These are phyloP conservation scores for Blepharisma stoltei DNA, from an alignment of 73 alveolate species.

Conservation along the genomic window DNA sequence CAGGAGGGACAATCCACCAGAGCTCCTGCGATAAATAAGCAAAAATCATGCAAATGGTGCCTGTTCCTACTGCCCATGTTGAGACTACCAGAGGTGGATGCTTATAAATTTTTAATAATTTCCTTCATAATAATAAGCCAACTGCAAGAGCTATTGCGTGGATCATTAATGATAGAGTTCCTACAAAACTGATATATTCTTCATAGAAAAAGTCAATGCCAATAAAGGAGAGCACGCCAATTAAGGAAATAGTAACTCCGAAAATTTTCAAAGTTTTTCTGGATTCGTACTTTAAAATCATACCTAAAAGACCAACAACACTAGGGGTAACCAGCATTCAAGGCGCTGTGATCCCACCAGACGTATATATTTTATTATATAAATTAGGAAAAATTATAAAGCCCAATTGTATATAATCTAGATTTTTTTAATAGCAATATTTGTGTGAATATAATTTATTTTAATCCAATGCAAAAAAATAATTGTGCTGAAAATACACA, in stretches of 20 bases:
- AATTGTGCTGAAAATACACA: not conserved
- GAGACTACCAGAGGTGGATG: not conserved
- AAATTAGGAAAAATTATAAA: too few species aligned
- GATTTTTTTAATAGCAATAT: too few species aligned
- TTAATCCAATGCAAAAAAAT: not conserved
- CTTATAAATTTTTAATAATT: not conserved
- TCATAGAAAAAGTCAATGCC: not conserved
- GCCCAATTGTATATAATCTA: too few species aligned
- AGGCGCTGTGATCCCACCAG: conserved; percentile 6
- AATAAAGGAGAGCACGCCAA: not conserved
- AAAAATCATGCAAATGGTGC: not conserved
- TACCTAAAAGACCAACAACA: not conserved
- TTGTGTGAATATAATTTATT: too few species aligned
- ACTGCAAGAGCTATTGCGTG: not conserved
- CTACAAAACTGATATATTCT: not conserved
- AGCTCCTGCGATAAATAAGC: not conserved
- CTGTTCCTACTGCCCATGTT: not conserved
- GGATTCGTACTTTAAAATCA: not conserved
- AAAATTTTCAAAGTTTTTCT: not conserved
- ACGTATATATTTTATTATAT: too few species aligned
- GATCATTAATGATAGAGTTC: not conserved
- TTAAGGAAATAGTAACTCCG: not conserved
- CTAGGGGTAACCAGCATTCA: not conserved
- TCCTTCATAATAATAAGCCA: not conserved
- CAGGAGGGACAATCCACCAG: not conserved